Evolutionary conservation across 2,329 filamentous ascomycete species (phyloP).

Genomic region (Xylariales sp.): DNA sequence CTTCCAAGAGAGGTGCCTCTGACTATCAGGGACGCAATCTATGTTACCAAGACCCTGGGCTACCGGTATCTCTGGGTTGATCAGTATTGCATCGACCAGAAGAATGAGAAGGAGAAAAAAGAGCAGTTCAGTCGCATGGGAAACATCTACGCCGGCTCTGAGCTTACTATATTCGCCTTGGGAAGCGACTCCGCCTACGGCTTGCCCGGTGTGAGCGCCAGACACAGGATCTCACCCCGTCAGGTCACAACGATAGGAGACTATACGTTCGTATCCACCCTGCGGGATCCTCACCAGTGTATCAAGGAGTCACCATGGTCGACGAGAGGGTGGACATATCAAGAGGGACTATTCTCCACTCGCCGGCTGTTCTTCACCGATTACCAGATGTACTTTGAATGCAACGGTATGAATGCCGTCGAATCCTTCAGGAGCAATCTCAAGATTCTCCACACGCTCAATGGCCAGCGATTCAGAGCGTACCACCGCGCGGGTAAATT

Average conservation of each 20-base stretch:
- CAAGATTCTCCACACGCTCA: too few species aligned
- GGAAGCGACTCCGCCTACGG: not conserved
- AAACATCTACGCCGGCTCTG: not conserved
- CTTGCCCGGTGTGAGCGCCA: not conserved
- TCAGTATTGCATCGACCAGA: not conserved
- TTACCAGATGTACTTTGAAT: not conserved
- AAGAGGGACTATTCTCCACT: not conserved
- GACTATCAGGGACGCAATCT: not conserved
- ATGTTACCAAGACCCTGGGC: not conserved
- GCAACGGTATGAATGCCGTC: too few species aligned
- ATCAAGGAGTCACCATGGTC: not conserved
- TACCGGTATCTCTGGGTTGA: not conserved
- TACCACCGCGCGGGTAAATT: not conserved
- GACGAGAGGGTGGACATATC: not conserved
- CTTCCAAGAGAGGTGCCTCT: too few species aligned
- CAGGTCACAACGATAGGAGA: not conserved
- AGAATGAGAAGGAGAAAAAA: not conserved
- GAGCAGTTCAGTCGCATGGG: not conserved
- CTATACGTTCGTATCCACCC: not conserved
- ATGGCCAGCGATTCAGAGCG: too few species aligned
- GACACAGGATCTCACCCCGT: too few species aligned
- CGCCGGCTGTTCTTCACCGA: not conserved
- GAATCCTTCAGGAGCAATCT: too few species aligned
- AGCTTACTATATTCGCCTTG: not conserved
- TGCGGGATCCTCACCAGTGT: not conserved